Evolutionary conservation across 1,284 basidiomycete species (phyloP).

Genomic region (Amylostereum chailletii): DNA sequence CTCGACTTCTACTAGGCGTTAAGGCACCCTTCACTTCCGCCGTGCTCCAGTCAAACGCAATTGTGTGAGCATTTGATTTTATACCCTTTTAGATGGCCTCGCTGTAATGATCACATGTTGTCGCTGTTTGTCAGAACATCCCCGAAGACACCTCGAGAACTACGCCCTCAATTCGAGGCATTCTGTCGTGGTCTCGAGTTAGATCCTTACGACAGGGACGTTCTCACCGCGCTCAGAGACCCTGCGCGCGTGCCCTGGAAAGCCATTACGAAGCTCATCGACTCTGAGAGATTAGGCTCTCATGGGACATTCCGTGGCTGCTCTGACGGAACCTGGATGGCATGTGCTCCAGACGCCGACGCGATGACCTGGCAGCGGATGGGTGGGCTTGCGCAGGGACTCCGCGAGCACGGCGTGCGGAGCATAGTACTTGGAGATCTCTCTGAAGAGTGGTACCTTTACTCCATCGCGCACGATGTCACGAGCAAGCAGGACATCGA

Average conservation of each 20-base stretch:
- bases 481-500: constrained; percentile 36
- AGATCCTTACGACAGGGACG: constrained; percentile 39
- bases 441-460: constrained; percentile 71
- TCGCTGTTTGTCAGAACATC: constrained; percentile 20
- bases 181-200: constrained; percentile 47
- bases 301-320: constrained; percentile 65
- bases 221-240: constrained; percentile 43
- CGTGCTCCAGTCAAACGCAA: constrained; percentile 63
- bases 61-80: constrained; percentile 60
- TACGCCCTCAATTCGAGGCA: constrained; percentile 53
- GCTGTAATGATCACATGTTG: constrained; percentile 9
- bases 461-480: constrained; percentile 59
- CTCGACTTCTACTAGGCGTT: constrained; percentile 47
- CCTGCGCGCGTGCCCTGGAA: constrained; percentile 35
- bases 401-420: constrained; percentile 49
- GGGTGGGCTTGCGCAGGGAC: constrained; percentile 44
- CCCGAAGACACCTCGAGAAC: constrained; percentile 51
- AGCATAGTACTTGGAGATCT: constrained; percentile 61
- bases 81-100: constrained; percentile 14
- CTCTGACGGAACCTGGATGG: constrained; percentile 48
- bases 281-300: constrained; percentile 40
- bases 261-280: constrained; percentile 46
- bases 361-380: constrained; percentile 64
- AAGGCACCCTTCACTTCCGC: constrained; percentile 60
- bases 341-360: constrained; percentile 28